phyloP scores from a whole-genome alignment of 176 grass and related monocot species.

The Aegilops umbellulata region DNA sequence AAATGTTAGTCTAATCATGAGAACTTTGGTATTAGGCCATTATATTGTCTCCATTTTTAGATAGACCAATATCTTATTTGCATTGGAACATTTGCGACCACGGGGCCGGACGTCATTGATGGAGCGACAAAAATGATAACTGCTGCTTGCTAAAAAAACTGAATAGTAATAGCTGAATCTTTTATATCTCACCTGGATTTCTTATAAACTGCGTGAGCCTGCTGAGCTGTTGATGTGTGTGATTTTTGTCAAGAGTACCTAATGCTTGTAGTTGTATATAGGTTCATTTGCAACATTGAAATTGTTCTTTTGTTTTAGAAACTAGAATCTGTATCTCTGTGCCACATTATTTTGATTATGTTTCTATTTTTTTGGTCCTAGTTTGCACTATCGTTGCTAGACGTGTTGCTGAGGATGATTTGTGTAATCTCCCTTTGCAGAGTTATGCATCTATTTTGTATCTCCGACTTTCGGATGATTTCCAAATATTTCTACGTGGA shows the following conservation, averaged over 20 bases:
- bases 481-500: slow-evolving; percentile 87
- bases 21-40: slow-evolving; percentile 1
- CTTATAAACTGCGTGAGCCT: not conserved
- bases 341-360: not conserved
- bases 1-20: not conserved
- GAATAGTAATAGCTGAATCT: slow-evolving; percentile 12
- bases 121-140: not conserved
- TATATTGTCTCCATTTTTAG: not conserved
- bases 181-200: not conserved
- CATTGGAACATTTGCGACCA: not conserved
- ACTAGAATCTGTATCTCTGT: slow-evolving; percentile 1
- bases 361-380: not conserved
- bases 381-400: not conserved
- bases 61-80: not conserved
- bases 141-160: slow-evolving; percentile 1
- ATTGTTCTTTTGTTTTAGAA: not conserved
- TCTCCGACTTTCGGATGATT: slow-evolving; percentile 71
- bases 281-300: not conserved
- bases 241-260: not conserved
- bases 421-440: slow-evolving; percentile 45
- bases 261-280: not conserved
- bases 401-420: slow-evolving; percentile 6
- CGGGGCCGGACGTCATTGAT: not conserved
- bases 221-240: not conserved
- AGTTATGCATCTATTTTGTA: slow-evolving; percentile 99